These are phyloP conservation scores for Oryza meridionalis DNA, from an alignment of 176 grass and related monocot genomes.

Conservation along the genomic window DNA sequence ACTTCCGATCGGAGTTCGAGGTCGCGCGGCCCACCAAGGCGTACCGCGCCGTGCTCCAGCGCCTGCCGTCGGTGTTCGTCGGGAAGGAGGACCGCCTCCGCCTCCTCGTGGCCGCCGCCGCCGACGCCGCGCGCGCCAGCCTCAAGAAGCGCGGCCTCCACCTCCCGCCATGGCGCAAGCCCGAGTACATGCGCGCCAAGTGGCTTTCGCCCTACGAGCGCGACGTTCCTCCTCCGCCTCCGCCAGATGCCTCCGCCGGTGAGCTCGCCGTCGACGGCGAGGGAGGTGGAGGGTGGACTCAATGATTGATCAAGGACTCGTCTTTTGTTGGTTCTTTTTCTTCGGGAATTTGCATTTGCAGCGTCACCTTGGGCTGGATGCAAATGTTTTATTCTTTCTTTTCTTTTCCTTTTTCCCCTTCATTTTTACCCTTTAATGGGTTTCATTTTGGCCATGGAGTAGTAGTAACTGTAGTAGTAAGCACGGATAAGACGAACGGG, in stretches of 20 bases:
- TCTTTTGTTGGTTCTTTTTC: conserved; percentile 27
- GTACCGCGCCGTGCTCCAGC: conserved; percentile 68
- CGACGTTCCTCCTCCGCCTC: neutral
- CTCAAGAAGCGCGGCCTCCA: conserved; percentile 84
- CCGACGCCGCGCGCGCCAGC: conserved; percentile 66
- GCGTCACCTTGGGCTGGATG: conserved; percentile 20
- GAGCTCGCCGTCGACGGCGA: conserved; percentile 54
- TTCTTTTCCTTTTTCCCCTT: neutral
- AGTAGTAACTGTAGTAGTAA: conserved; percentile 35
- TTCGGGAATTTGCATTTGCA: conserved; percentile 42
- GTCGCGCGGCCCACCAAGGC: conserved; percentile 76
- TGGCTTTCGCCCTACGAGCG: conserved; percentile 84
- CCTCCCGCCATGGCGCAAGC: conserved; percentile 83
- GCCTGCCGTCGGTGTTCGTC: conserved; percentile 69
- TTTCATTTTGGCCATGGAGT: conserved; percentile 38
- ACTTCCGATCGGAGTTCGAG: conserved; percentile 82
- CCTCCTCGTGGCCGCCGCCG: conserved; percentile 67
- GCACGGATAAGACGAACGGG: neutral
- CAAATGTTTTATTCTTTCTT: conserved; percentile 20
- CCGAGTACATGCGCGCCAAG: conserved; percentile 92
- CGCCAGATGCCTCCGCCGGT: conserved; percentile 43
- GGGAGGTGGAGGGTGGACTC: conserved; percentile 40
- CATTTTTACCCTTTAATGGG: conserved; percentile 38
- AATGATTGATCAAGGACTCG: conserved; percentile 11
- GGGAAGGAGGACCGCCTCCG: conserved; percentile 69